These are phyloP conservation scores for Populus pruinosa DNA, from an alignment of 345 rosid species.

Conservation along the genomic window DNA sequence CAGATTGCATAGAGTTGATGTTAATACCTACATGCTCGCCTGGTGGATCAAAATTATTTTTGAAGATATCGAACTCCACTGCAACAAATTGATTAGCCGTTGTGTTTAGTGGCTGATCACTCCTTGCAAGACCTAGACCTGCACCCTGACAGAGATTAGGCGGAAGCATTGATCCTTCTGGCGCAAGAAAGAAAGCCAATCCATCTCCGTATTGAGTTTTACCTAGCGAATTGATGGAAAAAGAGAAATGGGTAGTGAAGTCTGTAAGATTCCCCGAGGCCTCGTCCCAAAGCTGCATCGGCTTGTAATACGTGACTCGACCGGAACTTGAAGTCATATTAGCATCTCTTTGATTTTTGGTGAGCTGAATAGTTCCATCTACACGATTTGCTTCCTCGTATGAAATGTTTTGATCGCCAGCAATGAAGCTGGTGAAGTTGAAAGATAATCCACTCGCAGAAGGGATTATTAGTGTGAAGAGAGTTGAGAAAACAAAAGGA, in stretches of 20 bases:
- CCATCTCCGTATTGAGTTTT: neutral
- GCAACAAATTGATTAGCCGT: constrained; percentile 14
- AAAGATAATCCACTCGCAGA: too few relatives aligned
- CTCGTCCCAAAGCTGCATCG: constrained; percentile 18
- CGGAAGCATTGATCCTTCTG: neutral
- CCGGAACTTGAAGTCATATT: neutral
- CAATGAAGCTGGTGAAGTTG: too few relatives aligned
- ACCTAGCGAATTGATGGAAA: neutral
- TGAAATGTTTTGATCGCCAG: too few relatives aligned
- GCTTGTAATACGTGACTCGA: constrained; percentile 1
- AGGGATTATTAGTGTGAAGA: too few relatives aligned
- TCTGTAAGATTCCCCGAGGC: constrained; percentile 11
- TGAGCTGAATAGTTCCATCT: too few relatives aligned
- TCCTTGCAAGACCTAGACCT: neutral
- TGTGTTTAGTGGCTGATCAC: neutral
- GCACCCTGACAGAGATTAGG: neutral
- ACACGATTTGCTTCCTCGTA: too few relatives aligned
- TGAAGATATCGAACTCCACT: constrained; percentile 20
- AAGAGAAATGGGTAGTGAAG: constrained; percentile 31
- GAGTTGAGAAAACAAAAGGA: too few relatives aligned
- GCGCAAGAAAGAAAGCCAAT: constrained; percentile 17
- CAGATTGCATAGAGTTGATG: constrained; percentile 2
- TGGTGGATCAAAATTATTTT: constrained; percentile 13
- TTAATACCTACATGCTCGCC: constrained; percentile 19
- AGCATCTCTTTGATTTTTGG: too few relatives aligned